Evolutionary conservation across 1,139 yeast species (phyloP).

Genomic region (Taphrina wiesneri): DNA sequence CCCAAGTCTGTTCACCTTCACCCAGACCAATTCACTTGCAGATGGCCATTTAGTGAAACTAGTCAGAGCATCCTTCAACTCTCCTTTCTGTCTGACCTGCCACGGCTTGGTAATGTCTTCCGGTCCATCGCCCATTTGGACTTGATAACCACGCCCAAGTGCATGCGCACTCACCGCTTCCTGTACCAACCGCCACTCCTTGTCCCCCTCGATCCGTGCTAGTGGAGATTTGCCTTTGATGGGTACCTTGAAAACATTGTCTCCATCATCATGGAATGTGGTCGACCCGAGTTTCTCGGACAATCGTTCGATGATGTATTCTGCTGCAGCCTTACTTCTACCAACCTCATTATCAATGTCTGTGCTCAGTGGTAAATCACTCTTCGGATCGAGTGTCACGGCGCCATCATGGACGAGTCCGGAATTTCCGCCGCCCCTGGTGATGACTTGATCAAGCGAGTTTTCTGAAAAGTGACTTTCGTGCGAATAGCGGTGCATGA

Average conservation of each 20-base stretch:
- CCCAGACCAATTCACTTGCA: constrained; percentile 11
- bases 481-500: constrained; percentile 6
- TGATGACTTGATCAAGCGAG: not conserved
- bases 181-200: constrained; percentile 8
- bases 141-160: constrained; percentile 9
- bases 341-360: constrained; percentile 14
- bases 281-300: not conserved
- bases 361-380: constrained; percentile 2
- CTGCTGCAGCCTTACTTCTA: constrained; percentile 9
- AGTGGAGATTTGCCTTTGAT: constrained; percentile 8
- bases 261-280: constrained; percentile 6
- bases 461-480: not conserved
- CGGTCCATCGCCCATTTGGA: constrained; percentile 16
- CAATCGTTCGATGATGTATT: constrained; percentile 3
- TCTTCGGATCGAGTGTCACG: constrained; percentile 2
- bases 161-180: constrained; percentile 12
- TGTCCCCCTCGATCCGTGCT: not conserved
- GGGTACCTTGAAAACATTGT: constrained; percentile 6
- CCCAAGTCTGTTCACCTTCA: not conserved
- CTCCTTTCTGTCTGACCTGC: constrained; percentile 5
- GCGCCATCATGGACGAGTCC: not conserved
- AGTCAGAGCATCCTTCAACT: not conserved
- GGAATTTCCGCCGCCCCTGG: not conserved
- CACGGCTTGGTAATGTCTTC: constrained; percentile 7
- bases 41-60: constrained; percentile 6